Evolutionary conservation across 1,139 yeast genomes (phyloP).

Genomic region (Yamadazyma pseudoaaseri): DNA sequence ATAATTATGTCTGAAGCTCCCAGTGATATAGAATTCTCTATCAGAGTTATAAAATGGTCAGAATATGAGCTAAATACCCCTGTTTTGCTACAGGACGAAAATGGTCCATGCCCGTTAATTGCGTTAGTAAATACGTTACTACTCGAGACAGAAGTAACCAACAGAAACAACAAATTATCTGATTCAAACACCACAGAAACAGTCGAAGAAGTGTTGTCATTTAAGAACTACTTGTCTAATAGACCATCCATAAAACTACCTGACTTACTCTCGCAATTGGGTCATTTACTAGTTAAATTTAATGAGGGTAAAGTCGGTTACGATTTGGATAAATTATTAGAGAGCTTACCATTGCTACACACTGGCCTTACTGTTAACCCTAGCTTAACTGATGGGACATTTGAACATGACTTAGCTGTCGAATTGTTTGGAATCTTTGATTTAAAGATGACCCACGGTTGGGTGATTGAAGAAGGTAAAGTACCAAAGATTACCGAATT

Average conservation of each 20-base stretch:
- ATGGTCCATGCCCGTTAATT: slow-evolving; percentile 91
- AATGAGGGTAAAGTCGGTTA: slow-evolving; percentile 16
- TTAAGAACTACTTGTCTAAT: slow-evolving; percentile 7
- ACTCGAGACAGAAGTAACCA: slow-evolving; percentile 39
- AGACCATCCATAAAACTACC: slow-evolving; percentile 19
- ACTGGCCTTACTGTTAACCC: slow-evolving; percentile 79
- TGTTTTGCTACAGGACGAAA: slow-evolving; percentile 75
- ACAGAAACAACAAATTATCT: slow-evolving; percentile 14
- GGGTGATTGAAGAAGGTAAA: slow-evolving; percentile 30
- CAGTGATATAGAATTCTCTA: slow-evolving; percentile 17
- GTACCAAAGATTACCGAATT: slow-evolving; percentile 22
- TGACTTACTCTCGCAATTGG: slow-evolving; percentile 43
- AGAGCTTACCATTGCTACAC: slow-evolving; percentile 61
- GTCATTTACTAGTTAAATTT: slow-evolving; percentile 38
- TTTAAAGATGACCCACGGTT: slow-evolving; percentile 49
- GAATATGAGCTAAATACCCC: slow-evolving; percentile 41
- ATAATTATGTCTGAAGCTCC: not conserved
- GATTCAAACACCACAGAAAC: slow-evolving; percentile 7
- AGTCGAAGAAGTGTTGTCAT: slow-evolving; percentile 6
- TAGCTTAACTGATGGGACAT: slow-evolving; percentile 57
- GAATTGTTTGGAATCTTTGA: slow-evolving; percentile 40
- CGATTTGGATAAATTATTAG: slow-evolving; percentile 39
- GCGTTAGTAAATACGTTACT: slow-evolving; percentile 72
- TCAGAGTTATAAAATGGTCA: slow-evolving; percentile 27
- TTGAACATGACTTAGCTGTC: slow-evolving; percentile 40